These are phyloP conservation scores for Lecanicillium sp. DNA, from an alignment of 2,329 filamentous ascomycete genomes.

Conservation along the genomic window DNA sequence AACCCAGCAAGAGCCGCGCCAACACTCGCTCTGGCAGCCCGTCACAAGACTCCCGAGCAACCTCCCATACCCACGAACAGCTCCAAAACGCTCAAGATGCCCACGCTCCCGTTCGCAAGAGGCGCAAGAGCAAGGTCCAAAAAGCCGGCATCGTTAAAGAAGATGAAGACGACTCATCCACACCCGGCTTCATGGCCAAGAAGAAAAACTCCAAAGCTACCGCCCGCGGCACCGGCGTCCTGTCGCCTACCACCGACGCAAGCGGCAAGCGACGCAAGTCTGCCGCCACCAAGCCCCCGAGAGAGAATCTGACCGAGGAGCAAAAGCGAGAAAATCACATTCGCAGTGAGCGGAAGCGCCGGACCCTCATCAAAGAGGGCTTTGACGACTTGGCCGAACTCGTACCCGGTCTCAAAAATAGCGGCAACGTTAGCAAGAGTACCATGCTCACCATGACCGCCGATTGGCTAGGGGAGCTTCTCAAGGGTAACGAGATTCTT, in stretches of 20 bases:
- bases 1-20: constrained; percentile 46
- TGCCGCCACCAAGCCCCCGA: constrained; percentile 33
- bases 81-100: constrained; percentile 25
- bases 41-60: not conserved
- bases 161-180: constrained; percentile 30
- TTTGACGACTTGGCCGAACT: constrained; percentile 73
- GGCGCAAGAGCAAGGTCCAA: constrained; percentile 45
- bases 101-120: constrained; percentile 38
- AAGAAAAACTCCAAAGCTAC: constrained; percentile 44
- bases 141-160: constrained; percentile 34
- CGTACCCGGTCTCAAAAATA: constrained; percentile 60
- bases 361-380: constrained; percentile 72
- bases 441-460: constrained; percentile 67
- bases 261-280: constrained; percentile 44
- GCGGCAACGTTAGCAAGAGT: constrained; percentile 75
- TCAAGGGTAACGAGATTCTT: constrained; percentile 58
- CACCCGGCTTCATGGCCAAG: constrained; percentile 16
- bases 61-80: constrained; percentile 6
- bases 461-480: constrained; percentile 67
- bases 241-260: constrained; percentile 24
- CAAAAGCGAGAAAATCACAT: constrained; percentile 85
- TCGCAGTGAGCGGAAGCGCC: constrained; percentile 75
- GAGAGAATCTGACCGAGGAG: constrained; percentile 70
- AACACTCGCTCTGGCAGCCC: constrained; percentile 55
- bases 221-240: constrained; percentile 25